Evolutionary conservation across 2,329 filamentous ascomycete species (phyloP), one percentile per base, ranked within the genome.

Genomic region (Parasarocladium wereldwijsianum): DNA sequence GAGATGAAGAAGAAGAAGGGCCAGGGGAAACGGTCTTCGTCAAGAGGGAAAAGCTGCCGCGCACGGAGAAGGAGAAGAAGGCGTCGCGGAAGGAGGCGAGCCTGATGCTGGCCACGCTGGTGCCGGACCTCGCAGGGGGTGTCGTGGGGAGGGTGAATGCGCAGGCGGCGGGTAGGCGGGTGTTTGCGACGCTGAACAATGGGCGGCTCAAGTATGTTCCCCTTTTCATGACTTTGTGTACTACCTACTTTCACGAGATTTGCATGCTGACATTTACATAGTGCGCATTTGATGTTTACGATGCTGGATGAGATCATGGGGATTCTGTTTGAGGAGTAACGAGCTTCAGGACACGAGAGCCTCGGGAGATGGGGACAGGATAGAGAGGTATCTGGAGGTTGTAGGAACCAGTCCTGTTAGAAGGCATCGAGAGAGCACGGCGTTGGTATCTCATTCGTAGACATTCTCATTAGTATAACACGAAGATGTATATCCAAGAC

Each of bases 121-220:
- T 98, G 13, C 90, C 90, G 3, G 90, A 98, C 50, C 50, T 98
- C 33, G 87, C 83, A 7, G 85, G 79, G 6, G 93, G 81, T 53
- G 92, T 98, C 6, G 92, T 98, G 11, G 90, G 90, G 4, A 70
- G 85, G 44, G 70, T 77, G 24, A 98, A 98, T 57, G 90, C 92
- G 11, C 81, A 92, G 50, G 79, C 78, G 33, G 90, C 90, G 14
- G 86, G 85, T 38, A 70, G 87, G 41, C 79, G 86, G 44, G 71
- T 96, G 27, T 83, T 92, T 58, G 86, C 85, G 8, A 85, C 82
- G 26, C 61, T 96, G 41, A 98, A 98, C 52, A 98, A 96, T 54
- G 67, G 74, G 34, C 67, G 84, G 39, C 60, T 98, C 41, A 94
- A 96, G 80, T 86, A 58, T 62, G 77, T 71, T 25, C 8, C 22